phyloP scores from a whole-genome alignment of 768 basidiomycete genomes.

The Amyloporia xantha region DNA sequence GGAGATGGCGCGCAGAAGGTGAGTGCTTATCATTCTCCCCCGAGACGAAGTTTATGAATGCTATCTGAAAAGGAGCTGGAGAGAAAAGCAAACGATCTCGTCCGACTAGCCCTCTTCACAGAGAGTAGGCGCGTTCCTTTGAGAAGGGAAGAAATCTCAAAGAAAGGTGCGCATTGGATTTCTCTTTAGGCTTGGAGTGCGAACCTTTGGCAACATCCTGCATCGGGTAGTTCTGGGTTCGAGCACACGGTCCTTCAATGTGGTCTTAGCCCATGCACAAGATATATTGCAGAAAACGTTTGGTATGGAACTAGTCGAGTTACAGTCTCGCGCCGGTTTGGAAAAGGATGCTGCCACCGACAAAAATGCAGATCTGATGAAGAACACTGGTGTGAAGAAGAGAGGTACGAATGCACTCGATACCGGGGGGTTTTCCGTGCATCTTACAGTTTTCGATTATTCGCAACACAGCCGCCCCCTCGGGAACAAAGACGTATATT shows the following conservation, averaged over 20 bases:
- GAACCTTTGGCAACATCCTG: too few relatives aligned
- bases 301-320: conserved; percentile 81
- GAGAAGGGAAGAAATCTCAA: conserved; percentile 78
- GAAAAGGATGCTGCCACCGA: conserved; percentile 41
- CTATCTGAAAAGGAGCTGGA: conserved; percentile 43
- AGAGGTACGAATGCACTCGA: conserved; percentile 39
- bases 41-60: neutral
- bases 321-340: conserved; percentile 54
- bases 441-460: neutral
- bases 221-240: conserved; percentile 46
- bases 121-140: conserved; percentile 66
- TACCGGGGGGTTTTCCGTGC: neutral
- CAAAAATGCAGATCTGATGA: conserved; percentile 37
- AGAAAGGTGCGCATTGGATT: conserved; percentile 50
- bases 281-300: conserved; percentile 55
- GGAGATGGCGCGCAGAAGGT: conserved; percentile 27
- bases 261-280: conserved; percentile 60
- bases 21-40: neutral
- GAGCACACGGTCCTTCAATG: conserved; percentile 52
- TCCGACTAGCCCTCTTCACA: conserved; percentile 74
- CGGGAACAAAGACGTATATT: conserved; percentile 76
- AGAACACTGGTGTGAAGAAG: conserved; percentile 56
- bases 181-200: neutral
- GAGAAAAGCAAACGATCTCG: conserved; percentile 65
- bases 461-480: conserved; percentile 35